Evolutionary conservation across 2,329 filamentous ascomycete genomes (phyloP).

Genomic region (Penicillium sp.): DNA sequence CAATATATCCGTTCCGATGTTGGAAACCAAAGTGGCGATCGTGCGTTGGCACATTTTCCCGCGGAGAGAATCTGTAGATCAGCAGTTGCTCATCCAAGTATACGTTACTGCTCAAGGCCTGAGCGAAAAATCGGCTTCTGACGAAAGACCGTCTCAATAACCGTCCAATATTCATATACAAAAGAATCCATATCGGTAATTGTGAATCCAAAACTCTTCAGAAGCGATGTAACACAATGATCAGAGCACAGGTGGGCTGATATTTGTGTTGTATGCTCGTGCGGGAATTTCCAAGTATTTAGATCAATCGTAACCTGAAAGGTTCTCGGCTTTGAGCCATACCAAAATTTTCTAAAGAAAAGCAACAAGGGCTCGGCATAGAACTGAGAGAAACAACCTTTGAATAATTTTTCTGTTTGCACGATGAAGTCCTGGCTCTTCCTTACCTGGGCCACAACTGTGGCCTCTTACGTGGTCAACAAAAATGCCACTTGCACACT

Average conservation of each 20-base stretch:
- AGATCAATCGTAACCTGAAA: not conserved
- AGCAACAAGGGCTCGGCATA: too few relatives aligned
- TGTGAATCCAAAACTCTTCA: not conserved
- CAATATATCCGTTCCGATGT: not conserved
- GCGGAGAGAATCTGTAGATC: not conserved
- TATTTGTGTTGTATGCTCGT: not conserved
- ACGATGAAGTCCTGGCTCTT: not conserved
- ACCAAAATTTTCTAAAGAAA: too few relatives aligned
- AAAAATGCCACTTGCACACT: slow-evolving; percentile 19
- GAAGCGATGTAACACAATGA: not conserved
- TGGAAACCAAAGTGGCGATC: not conserved
- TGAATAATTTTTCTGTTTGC: not conserved
- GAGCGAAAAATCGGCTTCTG: not conserved
- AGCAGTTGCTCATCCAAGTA: not conserved
- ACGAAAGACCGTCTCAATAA: not conserved
- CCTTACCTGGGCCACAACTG: not conserved
- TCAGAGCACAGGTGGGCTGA: not conserved
- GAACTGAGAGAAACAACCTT: too few relatives aligned
- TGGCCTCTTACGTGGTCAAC: not conserved
- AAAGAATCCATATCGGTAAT: not conserved
- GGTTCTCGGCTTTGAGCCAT: not conserved
- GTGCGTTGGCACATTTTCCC: not conserved
- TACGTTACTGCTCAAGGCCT: not conserved
- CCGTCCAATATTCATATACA: not conserved
- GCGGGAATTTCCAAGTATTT: not conserved